phyloP scores from a whole-genome alignment of 176 grass and related monocot species.

The Sorghum bicolor region DNA sequence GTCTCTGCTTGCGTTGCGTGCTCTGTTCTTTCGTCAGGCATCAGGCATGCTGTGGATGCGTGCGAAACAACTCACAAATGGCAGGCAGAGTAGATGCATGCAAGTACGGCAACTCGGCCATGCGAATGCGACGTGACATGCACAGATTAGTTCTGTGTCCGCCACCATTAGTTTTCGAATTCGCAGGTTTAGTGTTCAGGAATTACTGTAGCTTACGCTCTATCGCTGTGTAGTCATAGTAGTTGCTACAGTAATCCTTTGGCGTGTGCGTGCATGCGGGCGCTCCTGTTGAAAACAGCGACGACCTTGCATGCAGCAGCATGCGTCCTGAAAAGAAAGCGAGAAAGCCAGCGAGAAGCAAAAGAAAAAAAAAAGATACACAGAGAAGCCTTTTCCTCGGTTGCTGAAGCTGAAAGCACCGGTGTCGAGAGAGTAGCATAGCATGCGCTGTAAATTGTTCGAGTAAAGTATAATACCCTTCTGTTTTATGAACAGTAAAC shows the following conservation, averaged over 20 bases:
- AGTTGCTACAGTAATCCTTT: neutral
- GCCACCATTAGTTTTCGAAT: neutral
- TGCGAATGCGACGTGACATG: conserved; percentile 34
- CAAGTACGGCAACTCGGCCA: conserved; percentile 17
- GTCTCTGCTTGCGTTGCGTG: neutral
- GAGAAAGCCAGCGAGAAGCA: neutral
- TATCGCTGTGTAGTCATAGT: too few species aligned
- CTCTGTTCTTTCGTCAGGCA: neutral
- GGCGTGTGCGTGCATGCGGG: neutral
- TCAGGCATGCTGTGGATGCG: neutral
- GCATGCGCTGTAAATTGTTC: neutral
- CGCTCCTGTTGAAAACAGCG: conserved; percentile 14
- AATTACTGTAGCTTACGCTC: too few species aligned
- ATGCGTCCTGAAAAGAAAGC: conserved; percentile 33
- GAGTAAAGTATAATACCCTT: neutral
- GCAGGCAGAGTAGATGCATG: neutral
- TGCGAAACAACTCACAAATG: neutral
- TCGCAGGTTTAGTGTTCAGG: too few species aligned
- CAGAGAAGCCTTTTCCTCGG: neutral
- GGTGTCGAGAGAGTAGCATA: conserved; percentile 11
- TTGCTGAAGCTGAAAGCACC: neutral
- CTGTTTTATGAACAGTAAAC: neutral
- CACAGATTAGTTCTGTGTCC: conserved; percentile 25
- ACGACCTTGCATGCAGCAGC: conserved; percentile 17
- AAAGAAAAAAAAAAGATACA: neutral